A percentile compares a stretch with the other conserved stretches of the same genome.
Evolutionary conservation across 192 early-diverging fungal species (phyloP).

Genomic region (Backusella tarrabulga): DNA sequence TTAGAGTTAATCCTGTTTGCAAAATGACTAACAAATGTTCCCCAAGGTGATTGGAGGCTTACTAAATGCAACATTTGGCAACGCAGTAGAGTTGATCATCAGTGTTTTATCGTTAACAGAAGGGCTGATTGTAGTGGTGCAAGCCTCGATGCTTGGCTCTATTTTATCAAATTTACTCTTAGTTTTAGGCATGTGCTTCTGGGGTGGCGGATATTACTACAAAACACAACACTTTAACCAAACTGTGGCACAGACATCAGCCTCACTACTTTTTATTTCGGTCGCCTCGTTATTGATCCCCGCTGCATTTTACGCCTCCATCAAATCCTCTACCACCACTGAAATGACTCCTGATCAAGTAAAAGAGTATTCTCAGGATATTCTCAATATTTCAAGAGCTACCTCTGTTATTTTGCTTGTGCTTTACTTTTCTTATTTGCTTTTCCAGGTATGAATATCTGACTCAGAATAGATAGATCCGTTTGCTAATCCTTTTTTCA

Average conservation of each 20-base stretch:
- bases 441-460: conserved; percentile 48
- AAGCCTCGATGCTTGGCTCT: conserved; percentile 87
- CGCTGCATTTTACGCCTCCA: conserved; percentile 56
- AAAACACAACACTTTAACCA: conserved; percentile 68
- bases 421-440: conserved; percentile 62
- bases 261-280: conserved; percentile 64
- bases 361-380: conserved; percentile 2
- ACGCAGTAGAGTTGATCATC: conserved; percentile 82
- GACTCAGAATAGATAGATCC: neutral
- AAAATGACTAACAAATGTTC: conserved; percentile 50
- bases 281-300: conserved; percentile 66
- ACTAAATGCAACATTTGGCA: conserved; percentile 66
- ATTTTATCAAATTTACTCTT: conserved; percentile 87
- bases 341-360: neutral
- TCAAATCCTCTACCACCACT: neutral
- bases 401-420: conserved; percentile 68
- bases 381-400: conserved; percentile 60
- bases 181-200: conserved; percentile 85
- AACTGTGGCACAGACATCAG: conserved; percentile 66
- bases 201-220: conserved; percentile 80
- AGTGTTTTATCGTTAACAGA: conserved; percentile 77
- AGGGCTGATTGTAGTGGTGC: conserved; percentile 79
- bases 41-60: conserved; percentile 78
- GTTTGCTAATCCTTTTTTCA: neutral
- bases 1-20: conserved; percentile 14